phyloP scores from a whole-genome alignment of 106 monocot genomes.

The Alisma plantagoaquatica region DNA sequence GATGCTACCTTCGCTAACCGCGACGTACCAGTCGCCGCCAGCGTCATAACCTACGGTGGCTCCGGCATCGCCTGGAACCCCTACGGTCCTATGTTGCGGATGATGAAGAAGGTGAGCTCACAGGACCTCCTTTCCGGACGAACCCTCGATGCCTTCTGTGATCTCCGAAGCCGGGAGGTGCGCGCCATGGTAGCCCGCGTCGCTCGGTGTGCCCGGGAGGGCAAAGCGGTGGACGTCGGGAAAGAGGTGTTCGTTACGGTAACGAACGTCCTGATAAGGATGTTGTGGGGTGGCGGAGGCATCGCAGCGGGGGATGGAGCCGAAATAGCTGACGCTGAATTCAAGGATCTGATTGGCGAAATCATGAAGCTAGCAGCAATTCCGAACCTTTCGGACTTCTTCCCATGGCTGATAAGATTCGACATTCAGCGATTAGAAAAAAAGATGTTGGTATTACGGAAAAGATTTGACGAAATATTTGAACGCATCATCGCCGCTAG shows the following conservation, averaged over 20 bases:
- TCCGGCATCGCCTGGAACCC: slow-evolving; percentile 38
- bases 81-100: slow-evolving; percentile 42
- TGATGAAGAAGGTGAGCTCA: slow-evolving; percentile 39
- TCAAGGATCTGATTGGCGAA: neutral
- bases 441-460: slow-evolving; percentile 10
- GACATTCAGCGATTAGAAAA: slow-evolving; percentile 49
- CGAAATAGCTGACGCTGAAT: neutral
- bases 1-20: slow-evolving; percentile 35
- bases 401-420: slow-evolving; percentile 27
- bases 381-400: slow-evolving; percentile 25
- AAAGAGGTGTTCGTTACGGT: neutral
- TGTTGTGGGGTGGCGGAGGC: slow-evolving; percentile 18
- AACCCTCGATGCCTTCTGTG: slow-evolving; percentile 11
- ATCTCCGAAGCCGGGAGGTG: slow-evolving; percentile 7
- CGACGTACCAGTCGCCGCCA: slow-evolving; percentile 24
- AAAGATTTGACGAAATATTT: slow-evolving; percentile 27
- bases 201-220: neutral
- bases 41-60: slow-evolving; percentile 23
- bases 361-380: slow-evolving; percentile 1
- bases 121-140: slow-evolving; percentile 35
- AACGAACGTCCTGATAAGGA: slow-evolving; percentile 7
- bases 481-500: slow-evolving; percentile 28
- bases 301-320: slow-evolving; percentile 13
- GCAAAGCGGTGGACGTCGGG: slow-evolving; percentile 5
- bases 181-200: neutral